Conservation (phyloP, 202 grass and related monocot genomes). For the Alloteropsis angusta region DNA sequence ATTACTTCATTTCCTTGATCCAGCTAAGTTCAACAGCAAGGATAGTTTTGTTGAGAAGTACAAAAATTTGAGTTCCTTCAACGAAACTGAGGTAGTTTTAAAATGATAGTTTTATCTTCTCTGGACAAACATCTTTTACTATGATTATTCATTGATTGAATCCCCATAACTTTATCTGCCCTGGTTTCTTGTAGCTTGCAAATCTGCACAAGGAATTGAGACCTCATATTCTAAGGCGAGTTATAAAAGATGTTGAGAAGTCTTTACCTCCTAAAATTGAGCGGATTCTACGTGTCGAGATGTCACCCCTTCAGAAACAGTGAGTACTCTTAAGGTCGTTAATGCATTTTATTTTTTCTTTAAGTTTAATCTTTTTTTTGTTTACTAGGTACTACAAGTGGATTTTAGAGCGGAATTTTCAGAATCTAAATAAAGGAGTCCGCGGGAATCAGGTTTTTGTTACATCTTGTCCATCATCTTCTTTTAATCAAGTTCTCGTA, state of each 20-base stretch:
- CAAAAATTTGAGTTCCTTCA: conserved; percentile 95
- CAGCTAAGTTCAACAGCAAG: conserved; percentile 81
- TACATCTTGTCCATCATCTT: conserved; percentile 1
- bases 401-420: conserved; percentile 99
- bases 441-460: conserved; percentile 84
- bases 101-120: neutral
- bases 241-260: conserved; percentile 99
- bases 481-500: neutral
- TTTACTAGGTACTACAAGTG: conserved; percentile 92
- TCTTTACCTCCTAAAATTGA: conserved; percentile 99
- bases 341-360: neutral
- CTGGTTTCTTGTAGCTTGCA: conserved; percentile 56
- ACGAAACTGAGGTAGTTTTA: conserved; percentile 80
- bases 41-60: conserved; percentile 98
- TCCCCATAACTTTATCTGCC: conserved; percentile 14
- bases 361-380: conserved; percentile 3
- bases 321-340: conserved; percentile 28
- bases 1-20: conserved; percentile 97
- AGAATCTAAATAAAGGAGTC: conserved; percentile 98
- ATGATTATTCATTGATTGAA: conserved; percentile 1
- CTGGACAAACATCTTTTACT: neutral
- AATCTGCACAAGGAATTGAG: conserved; percentile 98
- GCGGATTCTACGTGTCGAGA: conserved; percentile 85
- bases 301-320: conserved; percentile 99
- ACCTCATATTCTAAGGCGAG: conserved; percentile 87